A percentile compares a stretch with the other conserved stretches of the same genome.
These are phyloP conservation scores for Aspergillus sp. DNA, from an alignment of 2,329 filamentous ascomycete species.

Conservation along the genomic window DNA sequence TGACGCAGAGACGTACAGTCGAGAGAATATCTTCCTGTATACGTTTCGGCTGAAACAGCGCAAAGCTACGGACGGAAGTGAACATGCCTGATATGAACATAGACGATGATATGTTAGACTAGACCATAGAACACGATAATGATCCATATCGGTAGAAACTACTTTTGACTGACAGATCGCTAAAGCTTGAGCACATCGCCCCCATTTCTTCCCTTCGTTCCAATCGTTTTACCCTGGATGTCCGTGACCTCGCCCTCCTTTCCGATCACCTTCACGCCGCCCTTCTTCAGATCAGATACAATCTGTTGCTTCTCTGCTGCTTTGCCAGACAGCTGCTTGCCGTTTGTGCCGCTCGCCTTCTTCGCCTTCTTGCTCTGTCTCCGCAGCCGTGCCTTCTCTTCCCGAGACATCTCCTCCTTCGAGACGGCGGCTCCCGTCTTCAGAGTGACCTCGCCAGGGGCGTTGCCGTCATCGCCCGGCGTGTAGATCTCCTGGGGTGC, in stretches of 20 bases:
- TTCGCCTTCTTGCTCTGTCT: constrained; percentile 82
- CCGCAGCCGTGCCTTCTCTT: constrained; percentile 75
- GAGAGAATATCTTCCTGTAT: constrained; percentile 42
- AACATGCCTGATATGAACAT: background rate
- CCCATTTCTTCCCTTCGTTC: constrained; percentile 21
- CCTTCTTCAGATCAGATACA: constrained; percentile 71
- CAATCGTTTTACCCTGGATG: constrained; percentile 75
- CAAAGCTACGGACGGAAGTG: background rate
- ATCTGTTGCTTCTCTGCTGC: constrained; percentile 52
- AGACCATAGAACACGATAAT: background rate
- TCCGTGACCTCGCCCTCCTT: constrained; percentile 83
- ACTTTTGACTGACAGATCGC: constrained; percentile 1
- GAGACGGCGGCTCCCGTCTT: constrained; percentile 77
- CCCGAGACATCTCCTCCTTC: constrained; percentile 80
- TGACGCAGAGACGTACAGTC: constrained; percentile 31
- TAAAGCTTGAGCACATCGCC: constrained; percentile 38
- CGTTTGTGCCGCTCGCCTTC: constrained; percentile 55
- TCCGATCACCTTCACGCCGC: constrained; percentile 87
- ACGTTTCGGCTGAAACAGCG: constrained; percentile 29
- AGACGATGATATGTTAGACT: background rate
- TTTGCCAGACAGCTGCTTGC: constrained; percentile 47
- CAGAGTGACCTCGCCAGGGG: constrained; percentile 69
- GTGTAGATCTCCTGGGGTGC: constrained; percentile 94
- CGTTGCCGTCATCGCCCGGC: constrained; percentile 64
- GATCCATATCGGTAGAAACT: background rate